Evolutionary conservation across 768 basidiomycete genomes (phyloP), one percentile per base, ranked within the genome.

Genomic region (Mycena vitilis): DNA sequence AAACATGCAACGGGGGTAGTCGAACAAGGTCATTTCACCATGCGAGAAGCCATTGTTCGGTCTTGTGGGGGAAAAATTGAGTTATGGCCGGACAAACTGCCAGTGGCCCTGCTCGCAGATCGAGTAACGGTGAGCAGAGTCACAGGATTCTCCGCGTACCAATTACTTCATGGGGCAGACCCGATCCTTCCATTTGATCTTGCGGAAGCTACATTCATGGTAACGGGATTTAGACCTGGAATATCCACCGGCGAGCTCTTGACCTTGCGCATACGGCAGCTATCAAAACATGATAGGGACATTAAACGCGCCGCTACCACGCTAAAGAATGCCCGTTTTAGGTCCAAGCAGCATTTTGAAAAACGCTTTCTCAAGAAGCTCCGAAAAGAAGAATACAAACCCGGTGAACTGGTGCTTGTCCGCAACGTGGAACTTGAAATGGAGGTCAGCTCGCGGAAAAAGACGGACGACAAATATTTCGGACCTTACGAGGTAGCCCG

Each of bases 1-100:
- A 45, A 45, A 20, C 44, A 83, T 59, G 79, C 75, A 2, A 80
- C 80, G 48, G 78, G 82, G 30, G 73, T 81, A 13, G 79, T 83
- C 0, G 80, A 83, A 72, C 65, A 74, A 22, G 73, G 77, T 11
- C 82, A 82, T 42, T 75, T 65, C n/a, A 74, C 60, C 4, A 65
- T 82, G 3, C 36, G 80, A 7, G 78, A 82, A 60, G 76, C 77
- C 0, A 45, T 81, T 11, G 59, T 81, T 1, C 79, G 78, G 38
- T 30, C 74, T 1, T 77, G 75, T 57, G 44, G 71, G 1, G 71
- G 73, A 15, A 56, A 74, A 4, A 55, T 71, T 0, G 16, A 23
- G 0, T 22, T 60, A 16, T 79, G 79, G 78, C 75, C 73, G 12
- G 13, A 55, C 66, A 5, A 57, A 23, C 22, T 75, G 0, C 74